Percentiles rank a stretch among this genome's conserved stretches.
Conservation (phyloP, 2,329 filamentous ascomycete genomes). For the Leptosphaerulina australis region DNA sequence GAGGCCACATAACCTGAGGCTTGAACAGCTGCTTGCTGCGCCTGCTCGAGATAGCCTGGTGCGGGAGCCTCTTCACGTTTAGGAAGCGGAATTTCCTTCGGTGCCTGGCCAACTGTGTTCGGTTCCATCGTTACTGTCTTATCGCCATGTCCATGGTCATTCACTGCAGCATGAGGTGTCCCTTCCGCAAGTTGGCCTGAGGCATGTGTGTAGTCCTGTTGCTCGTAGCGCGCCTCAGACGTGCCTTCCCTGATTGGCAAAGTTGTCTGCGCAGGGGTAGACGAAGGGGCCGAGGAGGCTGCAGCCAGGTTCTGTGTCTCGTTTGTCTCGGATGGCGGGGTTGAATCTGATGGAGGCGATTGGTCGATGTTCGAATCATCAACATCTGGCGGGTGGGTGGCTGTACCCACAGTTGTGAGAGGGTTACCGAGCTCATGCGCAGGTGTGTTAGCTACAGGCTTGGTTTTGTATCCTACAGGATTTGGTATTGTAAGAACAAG, state of each 20-base stretch:
- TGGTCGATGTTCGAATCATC: constrained; percentile 26
- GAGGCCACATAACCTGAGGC: constrained; percentile 36
- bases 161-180: constrained; percentile 50
- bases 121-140: constrained; percentile 56
- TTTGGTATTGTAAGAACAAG: constrained; percentile 50
- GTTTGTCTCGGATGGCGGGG: constrained; percentile 24
- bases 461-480: constrained; percentile 37
- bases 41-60: constrained; percentile 52
- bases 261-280: constrained; percentile 21
- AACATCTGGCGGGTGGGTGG: constrained; percentile 45
- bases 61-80: constrained; percentile 41
- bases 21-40: constrained; percentile 47
- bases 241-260: constrained; percentile 50
- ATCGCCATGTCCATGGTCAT: constrained; percentile 53
- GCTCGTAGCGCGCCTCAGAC: constrained; percentile 49
- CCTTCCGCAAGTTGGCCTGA: constrained; percentile 50
- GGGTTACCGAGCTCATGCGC: constrained; percentile 31
- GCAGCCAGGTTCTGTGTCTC: constrained; percentile 8
- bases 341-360: constrained; percentile 29
- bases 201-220: constrained; percentile 54
- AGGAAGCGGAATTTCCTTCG: constrained; percentile 53
- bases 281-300: constrained; percentile 5
- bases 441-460: constrained; percentile 38
- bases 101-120: constrained; percentile 56
- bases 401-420: constrained; percentile 43